Base-by-base conservation (phyloP, 306 rosid species). In the Vigna reflexopilosa region DNA sequence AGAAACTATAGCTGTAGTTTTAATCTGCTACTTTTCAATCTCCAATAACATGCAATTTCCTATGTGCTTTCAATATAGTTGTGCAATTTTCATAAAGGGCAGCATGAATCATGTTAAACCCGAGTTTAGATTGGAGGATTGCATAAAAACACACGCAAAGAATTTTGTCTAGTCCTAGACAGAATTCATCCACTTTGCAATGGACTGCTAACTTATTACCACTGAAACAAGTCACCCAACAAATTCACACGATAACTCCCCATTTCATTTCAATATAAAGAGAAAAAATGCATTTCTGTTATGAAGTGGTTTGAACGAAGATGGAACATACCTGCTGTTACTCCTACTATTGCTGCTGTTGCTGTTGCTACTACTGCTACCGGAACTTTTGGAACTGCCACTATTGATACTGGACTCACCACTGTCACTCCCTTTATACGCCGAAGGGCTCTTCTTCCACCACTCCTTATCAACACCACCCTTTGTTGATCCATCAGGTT, bases 381-480 rank as follows among this genome's bases (percentile, higher is more conserved):
- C 73, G 15, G 88, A 87, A 80, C 97, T 94, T 76, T 87, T 87
- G 45, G 20, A 20, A 77, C 97, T 92, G 24, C 84, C 92, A 49
- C 91, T 89, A 22, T 82, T 82, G 17, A 83, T 36, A 67, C 92
- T 90, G 1, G 91, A 89, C 55, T 13, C 88, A 17, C 88, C 85
- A 67, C 91, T 86, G 9, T 88, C 93, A 45, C 86, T 85, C 69
- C 84, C 85, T 42, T 68, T 84, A 7, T 70, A 63, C 0, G 16
- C 87, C 1, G 86, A 77, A 80, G 58, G 62, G 17, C 82, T 82
- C 88, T 89, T 92, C 92, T 85, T 88, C 95, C 87, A 92, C 98
- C 97, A 91, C 30, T 94, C 96, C 55, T 85, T 88, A 7, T 92
- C 97, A 14, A 44, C 78, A 7, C 15, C 84, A 74, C 57, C 77